Evolutionary conservation across 148 eudicot genomes (phyloP).

Genomic region (Rhododendron ferrugineum): DNA sequence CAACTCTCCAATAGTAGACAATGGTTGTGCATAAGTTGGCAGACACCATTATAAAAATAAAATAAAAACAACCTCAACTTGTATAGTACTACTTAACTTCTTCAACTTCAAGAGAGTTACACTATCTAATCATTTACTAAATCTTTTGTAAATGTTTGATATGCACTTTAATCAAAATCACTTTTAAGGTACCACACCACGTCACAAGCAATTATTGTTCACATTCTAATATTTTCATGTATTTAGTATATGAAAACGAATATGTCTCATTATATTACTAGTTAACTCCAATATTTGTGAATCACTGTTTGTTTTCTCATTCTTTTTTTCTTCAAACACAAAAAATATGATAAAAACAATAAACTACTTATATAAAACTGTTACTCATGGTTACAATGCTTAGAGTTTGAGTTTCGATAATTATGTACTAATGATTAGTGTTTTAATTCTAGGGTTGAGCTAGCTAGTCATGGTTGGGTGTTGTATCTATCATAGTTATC

Average conservation of each 20-base stretch:
- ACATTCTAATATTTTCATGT: not conserved
- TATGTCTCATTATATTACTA: not conserved
- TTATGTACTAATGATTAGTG: too few species aligned
- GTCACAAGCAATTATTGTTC: not conserved
- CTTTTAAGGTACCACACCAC: not conserved
- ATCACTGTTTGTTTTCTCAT: not conserved
- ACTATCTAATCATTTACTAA: too few species aligned
- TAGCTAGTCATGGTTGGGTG: too few species aligned
- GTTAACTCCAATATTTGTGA: not conserved
- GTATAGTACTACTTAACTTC: too few species aligned
- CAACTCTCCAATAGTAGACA: too few species aligned
- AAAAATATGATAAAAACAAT: not conserved
- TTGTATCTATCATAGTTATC: too few species aligned
- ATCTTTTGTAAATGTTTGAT: too few species aligned
- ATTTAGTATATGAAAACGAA: not conserved
- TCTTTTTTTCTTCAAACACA: not conserved
- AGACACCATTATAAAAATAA: too few species aligned
- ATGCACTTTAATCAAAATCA: not conserved
- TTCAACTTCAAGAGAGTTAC: not conserved
- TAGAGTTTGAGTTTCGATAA: not conserved
- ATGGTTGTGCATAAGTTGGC: too few species aligned
- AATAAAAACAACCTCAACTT: too few species aligned
- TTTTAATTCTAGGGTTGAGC: too few species aligned
- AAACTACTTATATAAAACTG: not conserved
- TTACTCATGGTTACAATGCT: too few species aligned